Evolutionary conservation across 1,284 basidiomycete genomes (phyloP), one percentile per base, ranked within the genome.

Genomic region (Austroboletus niveus): DNA sequence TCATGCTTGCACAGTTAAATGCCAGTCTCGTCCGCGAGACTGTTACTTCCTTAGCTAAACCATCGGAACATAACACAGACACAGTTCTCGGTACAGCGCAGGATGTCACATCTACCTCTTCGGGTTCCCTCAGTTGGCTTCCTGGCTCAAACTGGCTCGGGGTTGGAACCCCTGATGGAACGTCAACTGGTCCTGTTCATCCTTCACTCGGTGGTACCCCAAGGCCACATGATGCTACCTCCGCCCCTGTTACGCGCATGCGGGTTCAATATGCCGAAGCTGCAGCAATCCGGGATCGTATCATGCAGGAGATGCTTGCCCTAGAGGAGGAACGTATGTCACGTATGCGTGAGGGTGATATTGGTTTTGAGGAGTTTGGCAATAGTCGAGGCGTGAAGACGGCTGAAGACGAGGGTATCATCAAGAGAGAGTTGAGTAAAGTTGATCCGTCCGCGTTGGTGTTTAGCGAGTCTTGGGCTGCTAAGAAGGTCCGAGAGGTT

Each of bases 221-320:
- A 47, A 64, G 54, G 36, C 58, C 65, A 48, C 51, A 59, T 5
- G 63, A 65, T 31, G 43, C 48, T 40, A 36, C 27, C 27, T 27
- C 64, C 32, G 52, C 65, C 10, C 54, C 65, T 27, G 68, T 75
- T 3, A 75, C 75, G 47, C 81, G 85, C 47, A 77, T 85, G 73
- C 80, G 80, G 39, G 73, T 98, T 10, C 87, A 89, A 51, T 79
- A 84, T 12, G 76, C 85, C 2, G 92, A 97, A 68, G 94, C 93
- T 1, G 80, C 91, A 1, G 89, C 89, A 1, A 99, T 99, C 60
- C 82, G 92, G 14, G 91, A 94, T 61, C 81, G 94, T 27, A 99
- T 99, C 62, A 99, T 99, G 97, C 85, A 91, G 63, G 96, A 99
- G 77, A 99, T 99, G 96, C 80, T 98, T 64, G 80, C 92, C 38